These are phyloP conservation scores for Salix caprea DNA, from an alignment of 345 rosid species.

Conservation along the genomic window DNA sequence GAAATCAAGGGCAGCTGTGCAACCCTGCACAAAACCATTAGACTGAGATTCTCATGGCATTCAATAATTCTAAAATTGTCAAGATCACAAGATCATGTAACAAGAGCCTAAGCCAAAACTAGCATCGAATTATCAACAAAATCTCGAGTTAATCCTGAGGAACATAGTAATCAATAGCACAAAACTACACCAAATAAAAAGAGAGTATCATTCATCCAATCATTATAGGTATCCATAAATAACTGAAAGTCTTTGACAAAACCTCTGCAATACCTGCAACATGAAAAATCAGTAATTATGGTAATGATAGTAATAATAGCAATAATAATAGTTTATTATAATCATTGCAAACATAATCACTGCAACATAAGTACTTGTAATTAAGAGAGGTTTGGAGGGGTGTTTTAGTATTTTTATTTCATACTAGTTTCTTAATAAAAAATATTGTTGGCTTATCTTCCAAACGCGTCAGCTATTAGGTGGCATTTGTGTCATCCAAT, in stretches of 20 bases:
- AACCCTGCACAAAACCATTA: not conserved
- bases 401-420: no score
- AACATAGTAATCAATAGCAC: not conserved
- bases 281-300: not conserved
- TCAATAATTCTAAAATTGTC: not conserved
- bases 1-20: not conserved
- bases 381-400: no score
- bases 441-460: no score
- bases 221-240: not conserved
- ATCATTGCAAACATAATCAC: no score
- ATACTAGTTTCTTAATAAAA: no score
- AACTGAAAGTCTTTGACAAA: constrained; percentile 66
- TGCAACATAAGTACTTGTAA: no score
- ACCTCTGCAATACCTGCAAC: constrained; percentile 83
- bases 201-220: not conserved
- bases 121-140: not conserved
- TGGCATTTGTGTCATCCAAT: no score
- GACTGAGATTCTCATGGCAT: not conserved
- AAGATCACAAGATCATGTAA: not conserved
- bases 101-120: not conserved
- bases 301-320: no score
- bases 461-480: no score
- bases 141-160: not conserved
- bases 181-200: not conserved
- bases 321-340: no score